Evolutionary conservation across 768 basidiomycete genomes (phyloP).

Genomic region (Mycena albidolilacea): DNA sequence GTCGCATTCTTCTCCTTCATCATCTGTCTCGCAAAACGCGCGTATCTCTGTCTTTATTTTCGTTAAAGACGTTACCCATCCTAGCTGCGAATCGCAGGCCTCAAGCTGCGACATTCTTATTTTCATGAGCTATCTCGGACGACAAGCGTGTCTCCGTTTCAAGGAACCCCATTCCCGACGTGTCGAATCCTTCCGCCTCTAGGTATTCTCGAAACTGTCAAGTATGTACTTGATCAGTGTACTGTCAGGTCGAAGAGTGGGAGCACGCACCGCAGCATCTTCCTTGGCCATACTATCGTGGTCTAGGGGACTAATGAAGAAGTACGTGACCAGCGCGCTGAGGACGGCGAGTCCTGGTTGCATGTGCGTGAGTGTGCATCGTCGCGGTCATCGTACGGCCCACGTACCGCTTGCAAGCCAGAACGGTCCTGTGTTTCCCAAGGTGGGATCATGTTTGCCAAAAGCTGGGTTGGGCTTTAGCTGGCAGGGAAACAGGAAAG

Average conservation of each 20-base stretch:
- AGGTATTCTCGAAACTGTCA: constrained; percentile 87
- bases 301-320: constrained; percentile 81
- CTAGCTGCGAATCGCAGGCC: too few species aligned
- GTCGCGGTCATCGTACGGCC: too few species aligned
- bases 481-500: too few species aligned
- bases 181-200: constrained; percentile 84
- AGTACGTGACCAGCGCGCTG: constrained; percentile 79
- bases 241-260: background rate
- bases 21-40: too few species aligned
- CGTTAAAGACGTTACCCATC: too few species aligned
- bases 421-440: constrained; percentile 74
- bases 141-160: constrained; percentile 10
- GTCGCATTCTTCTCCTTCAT: too few species aligned
- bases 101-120: too few species aligned
- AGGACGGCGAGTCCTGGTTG: constrained; percentile 75
- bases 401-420: constrained; percentile 8
- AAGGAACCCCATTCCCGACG: constrained; percentile 76
- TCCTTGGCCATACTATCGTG: constrained; percentile 87
- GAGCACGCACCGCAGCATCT: constrained; percentile 69
- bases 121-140: background rate
- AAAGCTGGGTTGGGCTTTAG: too few species aligned
- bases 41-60: too few species aligned
- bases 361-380: background rate
- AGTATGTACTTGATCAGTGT: background rate
- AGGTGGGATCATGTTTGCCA: too few species aligned